These are phyloP conservation scores for Phylloporus arenicola DNA, from an alignment of 768 basidiomycete species.

Conservation along the genomic window DNA sequence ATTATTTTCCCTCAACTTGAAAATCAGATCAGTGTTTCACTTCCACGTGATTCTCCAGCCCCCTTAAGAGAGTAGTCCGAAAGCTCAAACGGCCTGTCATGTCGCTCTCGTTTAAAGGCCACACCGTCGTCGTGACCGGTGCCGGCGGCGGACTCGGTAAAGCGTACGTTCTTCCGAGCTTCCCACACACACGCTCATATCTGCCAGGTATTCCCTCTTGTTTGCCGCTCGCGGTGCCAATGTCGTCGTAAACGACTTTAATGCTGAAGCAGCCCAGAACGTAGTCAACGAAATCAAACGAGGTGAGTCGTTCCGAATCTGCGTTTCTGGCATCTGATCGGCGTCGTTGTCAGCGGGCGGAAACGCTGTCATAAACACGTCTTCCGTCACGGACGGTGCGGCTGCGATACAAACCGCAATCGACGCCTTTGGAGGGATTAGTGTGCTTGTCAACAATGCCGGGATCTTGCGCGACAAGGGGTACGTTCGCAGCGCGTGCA, in stretches of 20 bases:
- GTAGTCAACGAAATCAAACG: constrained; percentile 85
- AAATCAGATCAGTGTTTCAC: not conserved
- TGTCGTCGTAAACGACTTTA: constrained; percentile 94
- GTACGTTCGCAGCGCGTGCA: constrained; percentile 33
- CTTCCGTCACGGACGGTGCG: constrained; percentile 80
- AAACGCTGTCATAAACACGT: constrained; percentile 80
- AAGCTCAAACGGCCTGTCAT: constrained; percentile 6
- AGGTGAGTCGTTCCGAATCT: constrained; percentile 39
- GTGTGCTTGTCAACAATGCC: constrained; percentile 95
- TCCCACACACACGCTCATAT: not conserved
- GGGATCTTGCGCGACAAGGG: constrained; percentile 82
- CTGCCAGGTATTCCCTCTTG: constrained; percentile 73
- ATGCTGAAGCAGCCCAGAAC: constrained; percentile 78
- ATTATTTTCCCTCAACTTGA: constrained; percentile 10
- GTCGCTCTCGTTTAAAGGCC: constrained; percentile 74
- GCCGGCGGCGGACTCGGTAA: constrained; percentile 93
- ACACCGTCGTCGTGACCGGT: constrained; percentile 92
- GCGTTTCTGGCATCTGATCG: not conserved
- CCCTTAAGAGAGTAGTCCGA: not conserved
- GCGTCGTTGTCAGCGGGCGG: constrained; percentile 60
- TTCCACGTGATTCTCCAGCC: constrained; percentile 13
- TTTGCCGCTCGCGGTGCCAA: constrained; percentile 93
- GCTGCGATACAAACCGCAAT: constrained; percentile 84
- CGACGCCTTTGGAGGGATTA: constrained; percentile 75
- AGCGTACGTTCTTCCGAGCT: constrained; percentile 50